A percentile compares a stretch with the other conserved stretches of the same genome.
Conservation (phyloP, 2,329 filamentous ascomycete genomes). For the Thielaviopsis euricoi region DNA sequence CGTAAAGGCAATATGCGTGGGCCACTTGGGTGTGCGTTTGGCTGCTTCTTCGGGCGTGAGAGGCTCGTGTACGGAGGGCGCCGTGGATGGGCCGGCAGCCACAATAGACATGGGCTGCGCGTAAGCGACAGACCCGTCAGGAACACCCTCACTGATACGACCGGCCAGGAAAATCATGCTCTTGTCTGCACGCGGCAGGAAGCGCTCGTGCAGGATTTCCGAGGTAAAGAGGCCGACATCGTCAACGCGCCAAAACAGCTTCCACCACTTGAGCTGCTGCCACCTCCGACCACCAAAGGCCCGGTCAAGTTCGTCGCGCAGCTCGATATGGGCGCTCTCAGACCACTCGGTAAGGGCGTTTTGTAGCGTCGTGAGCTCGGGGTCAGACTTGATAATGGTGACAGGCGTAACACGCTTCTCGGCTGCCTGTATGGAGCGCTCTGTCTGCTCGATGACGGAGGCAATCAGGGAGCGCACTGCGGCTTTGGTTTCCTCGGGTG, state of each 20-base stretch:
- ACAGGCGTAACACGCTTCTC: slow-evolving; percentile 24
- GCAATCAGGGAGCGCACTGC: slow-evolving; percentile 49
- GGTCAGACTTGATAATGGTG: slow-evolving; percentile 19
- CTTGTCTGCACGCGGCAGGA: slow-evolving; percentile 63
- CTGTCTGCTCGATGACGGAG: slow-evolving; percentile 44
- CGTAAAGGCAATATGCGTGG: slow-evolving; percentile 53
- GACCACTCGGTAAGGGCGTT: slow-evolving; percentile 59
- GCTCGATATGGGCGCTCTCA: slow-evolving; percentile 63
- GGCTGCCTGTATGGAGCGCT: slow-evolving; percentile 32
- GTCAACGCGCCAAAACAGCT: slow-evolving; percentile 86
- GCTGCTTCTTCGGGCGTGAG: slow-evolving; percentile 14
- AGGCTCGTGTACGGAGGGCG: neutral
- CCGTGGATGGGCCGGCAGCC: neutral
- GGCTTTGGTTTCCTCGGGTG: slow-evolving; percentile 38
- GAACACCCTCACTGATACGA: slow-evolving; percentile 40
- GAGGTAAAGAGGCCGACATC: slow-evolving; percentile 72
- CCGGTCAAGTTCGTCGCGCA: slow-evolving; percentile 61
- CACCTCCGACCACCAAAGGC: slow-evolving; percentile 64
- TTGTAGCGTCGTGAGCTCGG: slow-evolving; percentile 20
- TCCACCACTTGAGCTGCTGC: slow-evolving; percentile 81
- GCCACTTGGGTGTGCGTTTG: slow-evolving; percentile 37
- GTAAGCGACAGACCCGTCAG: slow-evolving; percentile 17
- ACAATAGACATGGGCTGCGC: slow-evolving; percentile 20
- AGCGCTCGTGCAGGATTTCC: slow-evolving; percentile 60
- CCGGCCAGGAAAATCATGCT: slow-evolving; percentile 73